Evolutionary conservation across 352 stramenopile species (phyloP).

Genomic region (Aphanomyces astaci): DNA sequence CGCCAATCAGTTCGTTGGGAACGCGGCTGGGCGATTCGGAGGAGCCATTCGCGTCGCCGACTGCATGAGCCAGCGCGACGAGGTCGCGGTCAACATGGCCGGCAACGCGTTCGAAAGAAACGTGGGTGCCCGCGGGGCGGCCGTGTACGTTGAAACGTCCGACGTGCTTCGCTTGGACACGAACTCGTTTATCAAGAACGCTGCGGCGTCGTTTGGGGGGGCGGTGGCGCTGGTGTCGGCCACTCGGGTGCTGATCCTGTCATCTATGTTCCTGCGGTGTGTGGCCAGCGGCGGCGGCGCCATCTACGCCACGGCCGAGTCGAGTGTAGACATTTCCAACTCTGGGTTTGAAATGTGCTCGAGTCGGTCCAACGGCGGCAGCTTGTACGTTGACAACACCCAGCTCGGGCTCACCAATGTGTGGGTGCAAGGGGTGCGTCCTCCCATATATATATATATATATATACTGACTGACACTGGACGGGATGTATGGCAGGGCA

Average conservation of each 20-base stretch:
- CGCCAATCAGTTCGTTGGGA: neutral
- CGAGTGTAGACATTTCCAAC: neutral
- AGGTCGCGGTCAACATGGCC: neutral
- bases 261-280: neutral
- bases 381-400: neutral
- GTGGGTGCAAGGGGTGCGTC: neutral
- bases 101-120: neutral
- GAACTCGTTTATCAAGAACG: neutral
- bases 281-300: neutral
- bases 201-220: neutral
- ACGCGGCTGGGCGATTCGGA: neutral
- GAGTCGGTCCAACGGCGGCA: neutral
- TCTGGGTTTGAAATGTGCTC: neutral
- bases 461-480: too few species aligned
- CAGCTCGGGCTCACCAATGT: neutral
- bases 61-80: neutral
- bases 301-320: neutral
- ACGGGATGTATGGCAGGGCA: too few species aligned
- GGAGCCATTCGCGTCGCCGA: neutral
- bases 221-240: neutral
- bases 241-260: neutral
- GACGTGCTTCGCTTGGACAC: neutral
- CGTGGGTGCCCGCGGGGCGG: neutral
- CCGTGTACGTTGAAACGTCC: conserved; percentile 1
- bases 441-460: too few species aligned